These are phyloP conservation scores for Rhytidiadelphus loreus DNA, from an alignment of 225 moss, liverwort and hornwort genomes.

Conservation along the genomic window DNA sequence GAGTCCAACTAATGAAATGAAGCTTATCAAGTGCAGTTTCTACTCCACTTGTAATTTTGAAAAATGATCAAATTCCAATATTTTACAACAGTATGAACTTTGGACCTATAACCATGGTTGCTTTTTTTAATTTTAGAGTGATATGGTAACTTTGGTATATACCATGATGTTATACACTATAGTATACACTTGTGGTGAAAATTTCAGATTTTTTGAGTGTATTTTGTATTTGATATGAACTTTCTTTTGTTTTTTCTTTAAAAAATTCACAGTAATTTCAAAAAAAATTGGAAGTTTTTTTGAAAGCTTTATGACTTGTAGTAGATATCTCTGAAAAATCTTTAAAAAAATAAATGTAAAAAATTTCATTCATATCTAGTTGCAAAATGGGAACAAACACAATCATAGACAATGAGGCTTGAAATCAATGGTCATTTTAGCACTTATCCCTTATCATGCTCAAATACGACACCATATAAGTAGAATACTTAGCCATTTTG, in stretches of 20 bases:
- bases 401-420: too few species aligned
- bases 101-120: rapidly evolving
- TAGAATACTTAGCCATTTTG: background rate
- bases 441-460: background rate
- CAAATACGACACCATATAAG: rapidly evolving
- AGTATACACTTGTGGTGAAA: too few species aligned
- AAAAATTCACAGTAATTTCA: too few species aligned
- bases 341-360: background rate
- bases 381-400: background rate
- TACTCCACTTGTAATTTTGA: too few species aligned
- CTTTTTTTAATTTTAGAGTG: background rate
- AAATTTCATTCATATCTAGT: too few species aligned
- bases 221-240: too few species aligned
- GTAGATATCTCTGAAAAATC: too few species aligned
- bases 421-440: too few species aligned
- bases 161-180: rapidly evolving
- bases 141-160: rapidly evolving
- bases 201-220: too few species aligned
- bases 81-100: background rate
- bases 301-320: background rate
- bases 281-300: too few species aligned
- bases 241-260: too few species aligned
- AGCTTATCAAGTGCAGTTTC: background rate
- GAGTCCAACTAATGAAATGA: rapidly evolving
- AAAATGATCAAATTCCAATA: background rate